These are phyloP conservation scores for Flaveria sonorensis DNA, from an alignment of 129 eudicot species.

Conservation along the genomic window DNA sequence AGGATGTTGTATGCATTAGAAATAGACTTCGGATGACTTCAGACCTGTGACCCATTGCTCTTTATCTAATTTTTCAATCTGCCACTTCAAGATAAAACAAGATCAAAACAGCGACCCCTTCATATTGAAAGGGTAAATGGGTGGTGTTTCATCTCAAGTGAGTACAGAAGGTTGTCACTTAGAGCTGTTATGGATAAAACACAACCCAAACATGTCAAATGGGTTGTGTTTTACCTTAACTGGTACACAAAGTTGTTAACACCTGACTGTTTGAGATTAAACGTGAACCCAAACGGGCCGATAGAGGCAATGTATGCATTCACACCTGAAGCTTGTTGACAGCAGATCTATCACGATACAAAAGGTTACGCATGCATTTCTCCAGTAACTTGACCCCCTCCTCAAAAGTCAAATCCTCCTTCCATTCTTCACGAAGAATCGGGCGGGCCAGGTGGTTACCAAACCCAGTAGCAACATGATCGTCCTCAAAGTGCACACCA, in stretches of 20 bases:
- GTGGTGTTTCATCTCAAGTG: not conserved
- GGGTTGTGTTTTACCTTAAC: not conserved
- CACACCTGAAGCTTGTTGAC: conserved; percentile 80
- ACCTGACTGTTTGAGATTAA: not conserved
- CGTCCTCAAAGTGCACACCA: conserved; percentile 84
- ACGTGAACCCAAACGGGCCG: not conserved
- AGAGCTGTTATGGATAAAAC: not conserved
- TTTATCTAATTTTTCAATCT: not conserved
- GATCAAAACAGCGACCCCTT: not conserved
- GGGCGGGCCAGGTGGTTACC: conserved; percentile 86
- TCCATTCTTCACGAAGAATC: conserved; percentile 80
- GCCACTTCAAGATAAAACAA: not conserved
- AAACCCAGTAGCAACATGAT: conserved; percentile 84
- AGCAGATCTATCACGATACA: conserved; percentile 86
- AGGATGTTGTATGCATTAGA: not conserved
- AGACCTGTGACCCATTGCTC: not conserved
- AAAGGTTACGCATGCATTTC: conserved; percentile 88
- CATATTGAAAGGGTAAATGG: not conserved
- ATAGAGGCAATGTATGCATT: not conserved
- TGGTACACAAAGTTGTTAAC: not conserved
- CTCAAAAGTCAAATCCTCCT: conserved; percentile 67
- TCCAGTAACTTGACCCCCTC: conserved; percentile 77
- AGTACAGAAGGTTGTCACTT: not conserved
- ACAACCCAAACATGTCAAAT: not conserved
- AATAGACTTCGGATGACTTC: not conserved